Evolutionary conservation across 2,329 filamentous ascomycete genomes (phyloP), one percentile per base, ranked within the genome.

Genomic region (Talaromyces islandicus): DNA sequence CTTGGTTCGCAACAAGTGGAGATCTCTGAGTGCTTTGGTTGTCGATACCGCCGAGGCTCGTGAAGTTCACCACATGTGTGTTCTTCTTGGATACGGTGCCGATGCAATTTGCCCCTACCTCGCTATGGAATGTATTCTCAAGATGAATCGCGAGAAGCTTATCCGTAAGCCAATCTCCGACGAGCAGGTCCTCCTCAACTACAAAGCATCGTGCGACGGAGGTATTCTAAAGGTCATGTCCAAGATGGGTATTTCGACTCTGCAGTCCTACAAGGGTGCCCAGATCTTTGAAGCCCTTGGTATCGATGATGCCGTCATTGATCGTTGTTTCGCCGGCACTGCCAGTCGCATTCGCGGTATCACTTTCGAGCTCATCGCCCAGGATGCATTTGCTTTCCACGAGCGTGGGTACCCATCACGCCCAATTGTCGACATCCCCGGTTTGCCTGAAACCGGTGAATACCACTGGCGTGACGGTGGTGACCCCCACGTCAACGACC

Each of bases 221-320:
- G 93, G 93, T 79, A 96, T 97, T 65, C 82, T 97, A 65, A 97
- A 97, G 78, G 93, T 97, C 74, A 97, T 97, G 93, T 94, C 89
- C 75, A 97, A 97, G 83, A 97, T 97, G 93, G 93, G 93, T 80
- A 97, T 97, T 65, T 97, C 93, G 7, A 97, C 93, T 32, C 82
- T 97, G 52, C 91, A 93, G 71, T 93, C 89, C 67, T 97, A 97
- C 82, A 97, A 97, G 82, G 93, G 93, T 71, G 93, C 93, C 59
- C 93, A 97, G 80, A 97, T 97, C 65, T 97, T 97, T 68, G 93
- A 97, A 75, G 92, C 92, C 54, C 88, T 97, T 50, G 93, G 93
- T 77, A 87, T 97, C 35, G 92, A 97, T 70, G 92, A 96, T 74
- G 83, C 84, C 21, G 92, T 97, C 53, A 90, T 97, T 57, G 92